Evolutionary conservation across 1,284 basidiomycete species (phyloP), one percentile per base, ranked within the genome.

Genomic region (Ceratobasidium sp.): DNA sequence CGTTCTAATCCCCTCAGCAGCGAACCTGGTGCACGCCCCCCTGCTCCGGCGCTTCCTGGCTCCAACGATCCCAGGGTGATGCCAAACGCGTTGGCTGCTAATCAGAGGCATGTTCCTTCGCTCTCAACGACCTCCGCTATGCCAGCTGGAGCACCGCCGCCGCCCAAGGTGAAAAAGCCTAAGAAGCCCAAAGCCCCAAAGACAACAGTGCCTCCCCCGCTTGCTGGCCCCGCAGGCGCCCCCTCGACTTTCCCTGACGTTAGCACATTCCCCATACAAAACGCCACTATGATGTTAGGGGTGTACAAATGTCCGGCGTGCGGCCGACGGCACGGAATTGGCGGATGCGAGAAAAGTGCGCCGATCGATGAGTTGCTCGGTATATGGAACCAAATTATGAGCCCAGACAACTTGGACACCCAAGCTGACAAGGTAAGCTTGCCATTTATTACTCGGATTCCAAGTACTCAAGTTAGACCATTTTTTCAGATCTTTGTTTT

Each of bases 401-500:
- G 48, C 15, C 57, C 57, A 11, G 57, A 72, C 31, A 72, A 72
- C 19, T 47, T 50, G 33, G 69, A 72, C 29, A 45, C 31, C 27
- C 44, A 59, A 19, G 45, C 44, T 7, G 56, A 72, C 69, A 72
- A 72, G 47, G 69, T 72, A 27, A 53, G 48, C n/a, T 36, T 14
- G 31, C 6, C 15, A 22, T n/a, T 48, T 24, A 5, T 45, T 45
- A 4, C 8, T 33, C 36, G n/a, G n/a, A n/a, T 27, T 41, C 8
- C 15, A 17, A 1, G 19, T 50, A 19, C 15, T 19, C 14, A 48
- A 24, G 22, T 17, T 48, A 15, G 44, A 11, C 36, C 6, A 41
- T 41, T 11, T 62, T n/a, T 56, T 2, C 31, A 72, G 69, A 60
- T 48, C 57, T 72, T 47, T 56, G 69, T 57, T 19, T 57, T 72